Evolutionary conservation across 2,329 filamentous ascomycete genomes (phyloP).

Genomic region (Calonectria honghensis): DNA sequence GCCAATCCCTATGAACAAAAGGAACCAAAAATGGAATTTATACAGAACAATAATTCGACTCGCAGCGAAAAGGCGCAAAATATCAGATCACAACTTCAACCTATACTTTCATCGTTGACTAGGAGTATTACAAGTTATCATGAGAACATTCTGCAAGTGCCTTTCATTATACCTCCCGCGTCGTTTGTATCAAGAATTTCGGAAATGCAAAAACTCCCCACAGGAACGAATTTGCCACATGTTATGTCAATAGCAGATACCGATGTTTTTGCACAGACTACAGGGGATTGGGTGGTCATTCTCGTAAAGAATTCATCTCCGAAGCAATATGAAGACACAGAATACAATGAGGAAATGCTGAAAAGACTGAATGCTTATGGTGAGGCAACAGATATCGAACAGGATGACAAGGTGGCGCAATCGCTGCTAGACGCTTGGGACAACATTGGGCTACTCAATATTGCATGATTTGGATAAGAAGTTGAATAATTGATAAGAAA

Average conservation of each 20-base stretch:
- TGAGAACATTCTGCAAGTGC: background rate
- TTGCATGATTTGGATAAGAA: background rate
- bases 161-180: background rate
- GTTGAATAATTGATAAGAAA: background rate
- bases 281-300: background rate
- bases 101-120: too few species aligned
- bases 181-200: background rate
- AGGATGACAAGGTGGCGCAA: background rate
- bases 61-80: too few species aligned
- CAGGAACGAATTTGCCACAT: too few species aligned
- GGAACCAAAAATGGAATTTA: too few species aligned
- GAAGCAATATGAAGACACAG: background rate
- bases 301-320: background rate
- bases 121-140: too few species aligned
- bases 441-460: slow-evolving; percentile 14
- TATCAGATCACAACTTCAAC: too few species aligned
- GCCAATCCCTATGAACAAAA: background rate
- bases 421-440: slow-evolving; percentile 24
- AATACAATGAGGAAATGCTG: background rate
- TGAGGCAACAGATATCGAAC: background rate
- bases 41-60: too few species aligned
- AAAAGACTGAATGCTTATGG: too few species aligned
- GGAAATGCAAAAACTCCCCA: background rate
- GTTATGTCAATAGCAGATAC: background rate
- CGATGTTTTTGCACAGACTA: background rate